Evolutionary conservation across 2,329 filamentous ascomycete genomes (phyloP), one percentile per base, ranked within the genome.

Genomic region (Fusarium guadeloupense): DNA sequence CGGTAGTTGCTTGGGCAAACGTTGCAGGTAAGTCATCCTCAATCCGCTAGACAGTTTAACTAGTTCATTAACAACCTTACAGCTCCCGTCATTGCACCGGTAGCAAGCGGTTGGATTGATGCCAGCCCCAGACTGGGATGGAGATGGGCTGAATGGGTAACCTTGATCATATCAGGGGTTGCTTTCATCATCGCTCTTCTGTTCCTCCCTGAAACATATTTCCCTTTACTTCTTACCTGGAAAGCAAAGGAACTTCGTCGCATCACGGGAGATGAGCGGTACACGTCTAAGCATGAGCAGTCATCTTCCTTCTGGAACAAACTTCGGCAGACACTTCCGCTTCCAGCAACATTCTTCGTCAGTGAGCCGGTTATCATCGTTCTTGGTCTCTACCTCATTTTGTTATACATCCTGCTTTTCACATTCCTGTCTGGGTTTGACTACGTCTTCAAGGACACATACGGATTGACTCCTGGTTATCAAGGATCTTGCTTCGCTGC

Each of bases 151-250:
- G 87, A 89, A 70, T 90, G 88, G 74, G 78, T 86, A 2, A 78
- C 89, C 47, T 73, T 89, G 37, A 89, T 90, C 37, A 86, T 86
- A 81, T 81, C 85, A 5, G 83, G 78, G 2, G 68, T 81, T 12
- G 74, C 87, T 54, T 78, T 88, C 19, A 71, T 77, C 23, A 64
- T 83, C 35, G 83, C 89, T 43, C 68, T 85, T 33, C 65, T 85
- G 16, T 78, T 86, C 44, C 85, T 89, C 26, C 88, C 88, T 3
- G 88, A 90, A 71, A 90, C 88, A 1, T 90, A 89, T 63, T 82
- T 69, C 21, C 74, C 71, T 31, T 33, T 87, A 17, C 75, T 90
- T 16, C 75, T 89, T 19, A 80, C 84, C 48, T 78, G 78, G 54
- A 89, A 89, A 68, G 88, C 88, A 2, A 75, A 78, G 37, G 81